A percentile compares a stretch with the other conserved stretches of the same genome.
phyloP scores from a whole-genome alignment of 2,329 filamentous ascomycete species.

The Nemania serpens region DNA sequence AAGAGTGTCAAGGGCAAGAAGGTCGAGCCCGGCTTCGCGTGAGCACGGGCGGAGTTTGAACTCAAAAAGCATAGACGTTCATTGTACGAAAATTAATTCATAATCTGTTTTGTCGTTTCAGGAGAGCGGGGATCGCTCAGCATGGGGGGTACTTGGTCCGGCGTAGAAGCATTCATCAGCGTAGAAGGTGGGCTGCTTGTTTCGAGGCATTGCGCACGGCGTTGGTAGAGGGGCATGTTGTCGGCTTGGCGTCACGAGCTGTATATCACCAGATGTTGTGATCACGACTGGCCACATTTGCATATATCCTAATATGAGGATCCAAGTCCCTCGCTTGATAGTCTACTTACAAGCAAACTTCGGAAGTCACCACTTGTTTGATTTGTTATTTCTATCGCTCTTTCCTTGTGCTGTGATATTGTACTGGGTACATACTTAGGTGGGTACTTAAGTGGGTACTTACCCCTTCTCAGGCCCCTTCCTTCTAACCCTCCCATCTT shows the following conservation, averaged over 20 bases:
- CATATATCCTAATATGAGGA: not conserved
- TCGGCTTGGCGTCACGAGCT: not conserved
- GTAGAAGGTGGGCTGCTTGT: slow-evolving; percentile 15
- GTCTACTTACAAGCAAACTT: slow-evolving; percentile 8
- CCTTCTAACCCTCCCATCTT: too few relatives aligned
- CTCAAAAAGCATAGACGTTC: not conserved
- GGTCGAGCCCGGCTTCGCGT: slow-evolving; percentile 35
- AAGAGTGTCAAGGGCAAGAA: slow-evolving; percentile 63
- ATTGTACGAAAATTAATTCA: slow-evolving; percentile 7
- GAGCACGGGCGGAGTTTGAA: not conserved
- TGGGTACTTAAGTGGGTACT: too few relatives aligned
- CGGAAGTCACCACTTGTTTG: slow-evolving; percentile 1
- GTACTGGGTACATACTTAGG: too few relatives aligned
- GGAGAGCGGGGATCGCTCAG: not conserved
- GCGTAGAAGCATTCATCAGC: slow-evolving; percentile 11
- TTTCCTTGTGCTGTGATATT: too few relatives aligned
- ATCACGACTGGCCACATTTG: not conserved
- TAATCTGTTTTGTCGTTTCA: not conserved
- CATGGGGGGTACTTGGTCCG: not conserved
- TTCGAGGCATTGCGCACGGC: slow-evolving; percentile 24
- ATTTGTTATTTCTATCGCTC: not conserved
- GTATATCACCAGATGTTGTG: not conserved
- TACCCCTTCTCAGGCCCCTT: too few relatives aligned
- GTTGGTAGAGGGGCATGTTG: slow-evolving; percentile 3
- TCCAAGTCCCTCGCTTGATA: not conserved